Base-by-base conservation (phyloP, 1,284 basidiomycete species). In the Malassezia restricta region DNA sequence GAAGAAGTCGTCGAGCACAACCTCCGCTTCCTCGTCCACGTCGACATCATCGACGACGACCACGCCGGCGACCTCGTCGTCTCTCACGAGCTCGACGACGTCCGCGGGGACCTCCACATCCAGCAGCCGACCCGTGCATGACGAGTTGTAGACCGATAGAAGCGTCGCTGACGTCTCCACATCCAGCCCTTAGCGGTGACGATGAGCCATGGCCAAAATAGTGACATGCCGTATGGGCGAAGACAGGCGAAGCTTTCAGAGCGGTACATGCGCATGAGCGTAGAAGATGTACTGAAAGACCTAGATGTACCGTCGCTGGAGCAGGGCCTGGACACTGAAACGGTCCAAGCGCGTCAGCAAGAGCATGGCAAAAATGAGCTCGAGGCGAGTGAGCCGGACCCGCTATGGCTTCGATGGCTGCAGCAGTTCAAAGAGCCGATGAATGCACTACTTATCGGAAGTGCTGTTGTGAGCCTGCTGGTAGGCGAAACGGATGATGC, bases 401-500 rank as follows among this genome's bases (percentile, higher is more conserved):
- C 94, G 66, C 74, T 85, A 3, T 77, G 83, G 52, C 75, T 87
- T 71, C 95, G 94, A 76, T 95, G 96, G 69, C 80, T 84, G 6
- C 86, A 86, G 71, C 91, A 87, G 41, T 87, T 96, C 45, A 91
- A 89, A 70, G 91, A 95, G 74, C 91, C 91, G 0, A 77, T 96
- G 6, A 95, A 94, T 65, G 77, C 95, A 12, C 78, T 96, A 1
- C 77, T 96, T 17, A 83, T 92, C 54, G 89, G 82, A 14, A 91
- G 87, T 66, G 89, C 89, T 0, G 78, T 80, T 7, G 82, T 96
- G 35, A 91, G 87, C 64, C 84, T 85, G 3, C 66, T 91, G 43
- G 86, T 95, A 80, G 90, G 91, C 20, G 92, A 95, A 67, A 78
- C 85, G 39, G 90, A 96, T 71, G 92, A 96, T 68, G 91, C 92